These are phyloP conservation scores for Meredithiella fracta DNA, from an alignment of 2,329 filamentous ascomycete species.

Conservation along the genomic window DNA sequence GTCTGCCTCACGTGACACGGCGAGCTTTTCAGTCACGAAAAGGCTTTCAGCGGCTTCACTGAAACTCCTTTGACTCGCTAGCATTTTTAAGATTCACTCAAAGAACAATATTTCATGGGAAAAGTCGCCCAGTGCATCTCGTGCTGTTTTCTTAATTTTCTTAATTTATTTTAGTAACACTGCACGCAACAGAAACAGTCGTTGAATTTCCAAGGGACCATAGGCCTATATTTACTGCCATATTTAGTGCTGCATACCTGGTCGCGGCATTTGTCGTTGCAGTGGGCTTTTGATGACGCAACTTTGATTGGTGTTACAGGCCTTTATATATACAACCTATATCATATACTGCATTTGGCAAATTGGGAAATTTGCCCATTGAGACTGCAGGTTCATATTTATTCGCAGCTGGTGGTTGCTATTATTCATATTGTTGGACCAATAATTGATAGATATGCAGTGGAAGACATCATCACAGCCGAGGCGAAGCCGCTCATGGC, in stretches of 20 bases:
- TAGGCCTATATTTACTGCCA: not conserved
- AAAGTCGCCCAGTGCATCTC: not conserved
- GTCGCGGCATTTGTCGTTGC: constrained; percentile 2
- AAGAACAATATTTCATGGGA: not conserved
- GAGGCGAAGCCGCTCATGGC: constrained; percentile 1
- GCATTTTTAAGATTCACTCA: not conserved
- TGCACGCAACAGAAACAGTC: no score
- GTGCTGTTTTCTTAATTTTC: not conserved
- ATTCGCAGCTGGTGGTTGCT: no score
- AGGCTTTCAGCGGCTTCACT: not conserved
- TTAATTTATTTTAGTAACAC: no score
- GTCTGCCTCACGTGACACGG: not conserved
- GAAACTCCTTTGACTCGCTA: not conserved
- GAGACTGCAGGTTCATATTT: not conserved
- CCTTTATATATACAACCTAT: not conserved
- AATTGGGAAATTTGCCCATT: not conserved
- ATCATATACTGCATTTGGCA: constrained; percentile 2
- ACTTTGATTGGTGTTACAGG: not conserved
- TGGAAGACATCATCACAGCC: not conserved
- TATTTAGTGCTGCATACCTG: not conserved
- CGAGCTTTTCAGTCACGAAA: not conserved
- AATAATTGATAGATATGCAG: not conserved
- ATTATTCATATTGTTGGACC: no score
- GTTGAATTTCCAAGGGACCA: not conserved
- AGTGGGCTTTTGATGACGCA: not conserved